Conservation (phyloP, 371 early-diverging fungal species). For the Lichtheimia ornata region DNA sequence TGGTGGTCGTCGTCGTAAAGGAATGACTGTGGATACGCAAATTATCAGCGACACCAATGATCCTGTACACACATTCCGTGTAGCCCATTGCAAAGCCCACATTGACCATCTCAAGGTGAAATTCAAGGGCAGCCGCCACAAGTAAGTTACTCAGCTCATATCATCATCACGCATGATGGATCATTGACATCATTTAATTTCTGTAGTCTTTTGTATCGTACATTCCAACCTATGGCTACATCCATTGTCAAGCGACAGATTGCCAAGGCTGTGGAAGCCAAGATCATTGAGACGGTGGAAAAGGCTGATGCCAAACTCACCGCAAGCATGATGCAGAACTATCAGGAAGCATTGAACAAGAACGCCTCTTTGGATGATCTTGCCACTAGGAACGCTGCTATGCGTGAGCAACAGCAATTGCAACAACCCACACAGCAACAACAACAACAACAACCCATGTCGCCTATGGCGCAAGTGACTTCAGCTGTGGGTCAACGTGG, state of each 20-base stretch:
- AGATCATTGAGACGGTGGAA: conserved; percentile 34
- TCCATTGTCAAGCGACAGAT: conserved; percentile 50
- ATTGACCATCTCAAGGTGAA: conserved; percentile 54
- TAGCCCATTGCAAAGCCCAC: conserved; percentile 33
- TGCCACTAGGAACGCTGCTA: neutral
- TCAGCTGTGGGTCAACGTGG: neutral
- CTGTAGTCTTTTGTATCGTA: conserved; percentile 39
- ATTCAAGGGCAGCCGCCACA: conserved; percentile 45
- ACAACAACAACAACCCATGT: neutral
- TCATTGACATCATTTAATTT: neutral
- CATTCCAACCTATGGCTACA: conserved; percentile 51
- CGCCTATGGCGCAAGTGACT: neutral
- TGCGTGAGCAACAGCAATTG: too few species aligned
- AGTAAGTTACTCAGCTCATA: conserved; percentile 26
- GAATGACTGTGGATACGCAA: conserved; percentile 39
- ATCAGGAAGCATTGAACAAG: conserved; percentile 17
- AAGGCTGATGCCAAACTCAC: conserved; percentile 43
- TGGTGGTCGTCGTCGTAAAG: conserved; percentile 49
- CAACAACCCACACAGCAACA: neutral
- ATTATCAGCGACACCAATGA: conserved; percentile 36
- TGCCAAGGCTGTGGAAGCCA: conserved; percentile 45
- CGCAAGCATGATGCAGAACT: conserved; percentile 11
- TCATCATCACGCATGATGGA: neutral
- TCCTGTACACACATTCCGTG: conserved; percentile 29
- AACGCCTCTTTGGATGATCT: neutral